phyloP scores from a whole-genome alignment of 352 stramenopile species.

The Discostella stelligera region DNA sequence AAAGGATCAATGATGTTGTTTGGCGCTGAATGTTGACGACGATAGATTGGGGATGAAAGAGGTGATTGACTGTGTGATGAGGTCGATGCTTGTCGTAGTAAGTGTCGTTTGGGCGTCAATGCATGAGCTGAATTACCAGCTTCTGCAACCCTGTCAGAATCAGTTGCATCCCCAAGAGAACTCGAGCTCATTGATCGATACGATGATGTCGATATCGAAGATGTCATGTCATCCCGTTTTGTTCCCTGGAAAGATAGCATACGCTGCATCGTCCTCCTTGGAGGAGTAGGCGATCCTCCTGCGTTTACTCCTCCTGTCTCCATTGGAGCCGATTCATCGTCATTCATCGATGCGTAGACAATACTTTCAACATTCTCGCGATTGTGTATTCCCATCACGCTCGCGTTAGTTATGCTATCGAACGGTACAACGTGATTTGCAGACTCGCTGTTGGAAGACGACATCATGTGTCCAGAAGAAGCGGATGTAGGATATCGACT shows the following conservation, averaged over 20 bases:
- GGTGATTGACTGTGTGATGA: conserved; percentile 7
- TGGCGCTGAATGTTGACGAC: not conserved
- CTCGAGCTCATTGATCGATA: conserved; percentile 12
- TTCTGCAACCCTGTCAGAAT: not conserved
- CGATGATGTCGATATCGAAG: conserved; percentile 12
- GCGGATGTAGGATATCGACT: not conserved
- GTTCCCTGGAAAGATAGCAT: conserved; percentile 53
- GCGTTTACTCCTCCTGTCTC: too few relatives aligned
- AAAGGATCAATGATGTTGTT: conserved; percentile 64
- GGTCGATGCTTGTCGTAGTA: not conserved
- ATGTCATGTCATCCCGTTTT: conserved; percentile 13
- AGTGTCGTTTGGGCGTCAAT: conserved; percentile 2
- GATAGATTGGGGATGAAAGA: conserved; percentile 1
- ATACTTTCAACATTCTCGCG: conserved; percentile 45
- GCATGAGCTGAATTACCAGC: not conserved
- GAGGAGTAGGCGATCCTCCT: conserved; percentile 6
- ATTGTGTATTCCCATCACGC: conserved; percentile 25
- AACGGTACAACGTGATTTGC: not conserved
- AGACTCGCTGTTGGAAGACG: not conserved
- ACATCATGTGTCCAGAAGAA: not conserved
- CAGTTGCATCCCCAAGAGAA: not conserved
- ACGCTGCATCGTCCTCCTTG: conserved; percentile 14
- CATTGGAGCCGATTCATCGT: conserved; percentile 3
- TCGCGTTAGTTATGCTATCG: conserved; percentile 2
- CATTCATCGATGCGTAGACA: conserved; percentile 38